phyloP scores from a whole-genome alignment of 805 yeast species.

The Monosporozyma unispora region DNA sequence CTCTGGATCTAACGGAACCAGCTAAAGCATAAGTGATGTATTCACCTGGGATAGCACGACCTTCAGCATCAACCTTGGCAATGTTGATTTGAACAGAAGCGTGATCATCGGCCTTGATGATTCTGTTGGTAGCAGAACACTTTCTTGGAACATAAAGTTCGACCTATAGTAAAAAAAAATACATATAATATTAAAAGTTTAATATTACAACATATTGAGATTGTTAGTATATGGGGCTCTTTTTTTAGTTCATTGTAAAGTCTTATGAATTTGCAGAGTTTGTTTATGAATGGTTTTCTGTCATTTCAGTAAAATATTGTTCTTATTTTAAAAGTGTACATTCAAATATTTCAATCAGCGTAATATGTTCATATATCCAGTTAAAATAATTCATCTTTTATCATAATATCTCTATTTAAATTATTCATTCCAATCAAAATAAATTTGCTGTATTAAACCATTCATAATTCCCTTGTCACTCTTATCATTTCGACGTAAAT shows the following conservation, averaged over 20 bases:
- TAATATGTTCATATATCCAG: too few species aligned
- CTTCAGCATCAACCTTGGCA: slow-evolving; percentile 95
- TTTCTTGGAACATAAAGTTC: slow-evolving; percentile 99
- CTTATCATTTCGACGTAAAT: too few species aligned
- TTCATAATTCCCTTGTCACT: too few species aligned
- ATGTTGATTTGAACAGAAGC: slow-evolving; percentile 98
- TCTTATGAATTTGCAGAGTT: too few species aligned
- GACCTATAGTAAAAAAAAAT: slow-evolving; percentile 45
- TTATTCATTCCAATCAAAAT: too few species aligned
- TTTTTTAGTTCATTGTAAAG: too few species aligned
- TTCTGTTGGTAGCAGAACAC: slow-evolving; percentile 99
- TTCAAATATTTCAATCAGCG: too few species aligned
- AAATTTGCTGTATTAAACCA: too few species aligned
- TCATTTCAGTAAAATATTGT: too few species aligned
- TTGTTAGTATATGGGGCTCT: neutral
- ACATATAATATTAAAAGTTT: neutral
- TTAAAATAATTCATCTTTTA: too few species aligned
- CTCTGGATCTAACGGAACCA: slow-evolving; percentile 97
- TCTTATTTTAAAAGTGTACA: too few species aligned
- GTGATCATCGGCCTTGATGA: slow-evolving; percentile 99
- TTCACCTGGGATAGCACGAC: slow-evolving; percentile 86
- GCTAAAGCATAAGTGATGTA: slow-evolving; percentile 92
- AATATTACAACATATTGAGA: neutral
- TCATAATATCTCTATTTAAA: too few species aligned
- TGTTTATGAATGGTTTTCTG: neutral